Evolutionary conservation across 2,329 filamentous ascomycete species (phyloP).

Genomic region (Sphaerulina musiva): DNA sequence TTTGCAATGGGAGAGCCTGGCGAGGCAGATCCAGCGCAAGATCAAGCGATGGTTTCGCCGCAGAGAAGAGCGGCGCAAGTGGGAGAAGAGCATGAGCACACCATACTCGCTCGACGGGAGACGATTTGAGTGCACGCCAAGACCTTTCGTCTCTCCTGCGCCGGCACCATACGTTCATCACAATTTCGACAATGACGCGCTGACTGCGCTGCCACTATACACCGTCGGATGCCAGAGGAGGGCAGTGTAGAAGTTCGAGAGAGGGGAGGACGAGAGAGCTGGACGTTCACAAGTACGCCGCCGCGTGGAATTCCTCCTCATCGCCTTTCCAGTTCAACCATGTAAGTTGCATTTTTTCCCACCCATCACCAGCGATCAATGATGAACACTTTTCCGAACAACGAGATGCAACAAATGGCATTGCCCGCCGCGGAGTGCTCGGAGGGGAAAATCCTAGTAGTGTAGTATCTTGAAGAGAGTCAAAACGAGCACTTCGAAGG

Average conservation of each 20-base stretch:
- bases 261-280: neutral
- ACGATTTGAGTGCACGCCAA: neutral
- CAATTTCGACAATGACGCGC: neutral
- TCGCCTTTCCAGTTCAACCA: neutral
- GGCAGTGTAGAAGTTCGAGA: neutral
- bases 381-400: neutral
- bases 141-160: neutral
- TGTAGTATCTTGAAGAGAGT: neutral
- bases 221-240: neutral
- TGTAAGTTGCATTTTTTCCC: neutral
- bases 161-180: neutral
- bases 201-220: neutral
- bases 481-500: neutral
- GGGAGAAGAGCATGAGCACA: neutral
- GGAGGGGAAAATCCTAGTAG: neutral
- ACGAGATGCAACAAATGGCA: neutral
- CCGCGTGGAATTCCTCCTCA: neutral
- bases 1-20: neutral
- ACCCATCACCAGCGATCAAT: neutral
- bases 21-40: neutral
- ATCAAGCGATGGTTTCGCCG: neutral
- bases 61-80: neutral
- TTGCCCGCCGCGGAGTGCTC: neutral
- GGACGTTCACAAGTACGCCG: neutral
- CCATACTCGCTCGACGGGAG: neutral